Base-by-base conservation (phyloP, 192 early-diverging fungal species). In the Podila epicladia region DNA sequence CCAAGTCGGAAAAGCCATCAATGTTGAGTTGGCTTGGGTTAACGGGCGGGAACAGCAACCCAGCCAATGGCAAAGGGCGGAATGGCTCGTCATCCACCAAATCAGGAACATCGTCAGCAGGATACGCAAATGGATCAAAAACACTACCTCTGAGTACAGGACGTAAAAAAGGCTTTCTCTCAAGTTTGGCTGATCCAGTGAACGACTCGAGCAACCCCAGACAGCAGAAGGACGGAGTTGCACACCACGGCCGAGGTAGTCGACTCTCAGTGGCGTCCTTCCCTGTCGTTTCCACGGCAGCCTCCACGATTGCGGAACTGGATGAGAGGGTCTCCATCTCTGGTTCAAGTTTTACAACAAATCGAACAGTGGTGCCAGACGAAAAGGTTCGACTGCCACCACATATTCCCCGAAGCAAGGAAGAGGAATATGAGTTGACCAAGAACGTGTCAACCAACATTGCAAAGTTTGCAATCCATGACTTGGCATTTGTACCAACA, bases 371-470 rank as follows among this genome's bases (percentile, higher is more conserved):
- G 32, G 38, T 31, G 28, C 45, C 72, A 65, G 55, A 55, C n/a
- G 38, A 24, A 33, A 80, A 80, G 31, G 77, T 80, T 2, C 59
- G 65, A 2, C 55, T 80, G 7, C 70, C 70, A 8, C 11, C 53
- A 7, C 62, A 80, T 59, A 37, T 69, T 5, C 71, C 77, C 6
- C 33, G 70, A 19, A 62, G 64, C 61, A 73, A 80, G 28, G 66
- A 73, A 24, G 71, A 80, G 35, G 77, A 73, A 55, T 80, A 45
- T 41, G 77, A 72, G 53, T 26, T 80, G 62, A 80, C 77, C 28
- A 72, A 80, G 71, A 80, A 80, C 38, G 71, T 80, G 2, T 80
- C 53, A 62, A 80, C 77, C 60, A 80, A 80, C 15, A 35, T 80
- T 12, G 71, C 77, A 17, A 35, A 69, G 58, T 73, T 69, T 69